Conservation (phyloP, 257 asterid species). For the Solanum sitiens region DNA sequence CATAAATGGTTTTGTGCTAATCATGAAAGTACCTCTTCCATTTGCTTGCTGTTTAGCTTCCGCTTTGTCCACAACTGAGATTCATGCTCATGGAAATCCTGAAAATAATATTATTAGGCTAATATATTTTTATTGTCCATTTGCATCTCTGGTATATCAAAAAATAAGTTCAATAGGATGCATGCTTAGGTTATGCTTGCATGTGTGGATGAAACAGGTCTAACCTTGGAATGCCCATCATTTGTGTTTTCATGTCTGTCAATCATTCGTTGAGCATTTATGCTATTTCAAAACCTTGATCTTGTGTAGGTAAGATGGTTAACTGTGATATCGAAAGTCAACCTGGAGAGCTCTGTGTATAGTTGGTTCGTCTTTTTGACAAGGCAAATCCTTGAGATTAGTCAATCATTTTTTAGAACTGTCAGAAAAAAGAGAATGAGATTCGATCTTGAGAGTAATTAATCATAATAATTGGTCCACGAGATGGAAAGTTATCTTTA, state of each 20-base stretch:
- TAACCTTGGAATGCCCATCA: neutral
- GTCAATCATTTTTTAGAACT: neutral
- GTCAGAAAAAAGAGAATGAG: neutral
- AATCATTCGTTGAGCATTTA: neutral
- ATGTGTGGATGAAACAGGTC: neutral
- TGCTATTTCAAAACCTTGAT: neutral
- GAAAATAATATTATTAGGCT: neutral
- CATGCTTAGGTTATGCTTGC: neutral
- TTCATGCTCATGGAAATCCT: neutral
- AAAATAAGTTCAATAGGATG: neutral
- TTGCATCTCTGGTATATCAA: neutral
- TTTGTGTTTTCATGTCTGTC: neutral
- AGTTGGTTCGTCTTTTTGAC: neutral
- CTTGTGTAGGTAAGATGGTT: neutral
- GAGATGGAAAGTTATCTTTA: neutral
- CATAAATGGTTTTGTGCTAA: neutral
- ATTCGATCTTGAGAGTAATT: neutral
- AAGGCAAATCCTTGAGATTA: neutral
- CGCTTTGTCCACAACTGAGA: neutral
- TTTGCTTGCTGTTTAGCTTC: neutral
- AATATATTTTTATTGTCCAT: neutral
- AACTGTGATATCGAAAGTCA: neutral
- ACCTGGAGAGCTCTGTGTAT: neutral
- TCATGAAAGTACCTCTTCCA: neutral
- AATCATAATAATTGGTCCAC: neutral